Base-by-base conservation (phyloP, 2,329 filamentous ascomycete species). In the Colletotrichum truncatum region DNA sequence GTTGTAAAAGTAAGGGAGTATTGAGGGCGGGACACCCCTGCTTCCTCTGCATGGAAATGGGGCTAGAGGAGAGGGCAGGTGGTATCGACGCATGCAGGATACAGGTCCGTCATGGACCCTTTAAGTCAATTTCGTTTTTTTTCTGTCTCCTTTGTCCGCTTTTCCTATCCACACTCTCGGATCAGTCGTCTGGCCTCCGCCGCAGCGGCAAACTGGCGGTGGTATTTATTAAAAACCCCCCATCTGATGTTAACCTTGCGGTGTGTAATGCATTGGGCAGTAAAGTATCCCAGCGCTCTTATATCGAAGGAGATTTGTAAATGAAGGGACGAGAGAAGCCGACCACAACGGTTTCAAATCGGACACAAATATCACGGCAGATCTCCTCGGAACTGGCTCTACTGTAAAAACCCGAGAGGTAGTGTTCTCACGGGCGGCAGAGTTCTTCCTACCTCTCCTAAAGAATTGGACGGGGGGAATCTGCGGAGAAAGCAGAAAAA, bases 331-430 rank as follows among this genome's bases (percentile, higher is more conserved):
- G 26, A 45, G 30, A 59, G 30, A 30, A 14, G 18, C 26, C 39
- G 26, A n/a, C 26, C 49, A 43, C 21, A 18, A 16, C 16, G 32
- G 57, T 62, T 62, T 62, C 62, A 62, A 16, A 55, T 45, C 57
- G 49, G 62, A 65, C 48, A 62, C 62, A 55, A 45, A 34, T 28
- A n/a, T 41, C n/a, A 60, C 61, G 34, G 38, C 61, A 60, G 61
- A 54, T 49, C 14, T 16, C 36, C 36, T 61, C 28, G 43, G 34
- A 30, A 11, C 10, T n/a, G 10, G 16, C 30, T 28, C 54, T 64
- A 38, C 60, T 51, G 34, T 28, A 38, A 38, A 28, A n/a, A 34
- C 21, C 60, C 54, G 46, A 38, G 54, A 45, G 57, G 57, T 23
- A 23, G 57, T 62, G 57, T 49, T 34, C 26, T 26, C 18, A 62